Conservation (phyloP, 805 yeast species). For the Teunomyces kruisii region DNA sequence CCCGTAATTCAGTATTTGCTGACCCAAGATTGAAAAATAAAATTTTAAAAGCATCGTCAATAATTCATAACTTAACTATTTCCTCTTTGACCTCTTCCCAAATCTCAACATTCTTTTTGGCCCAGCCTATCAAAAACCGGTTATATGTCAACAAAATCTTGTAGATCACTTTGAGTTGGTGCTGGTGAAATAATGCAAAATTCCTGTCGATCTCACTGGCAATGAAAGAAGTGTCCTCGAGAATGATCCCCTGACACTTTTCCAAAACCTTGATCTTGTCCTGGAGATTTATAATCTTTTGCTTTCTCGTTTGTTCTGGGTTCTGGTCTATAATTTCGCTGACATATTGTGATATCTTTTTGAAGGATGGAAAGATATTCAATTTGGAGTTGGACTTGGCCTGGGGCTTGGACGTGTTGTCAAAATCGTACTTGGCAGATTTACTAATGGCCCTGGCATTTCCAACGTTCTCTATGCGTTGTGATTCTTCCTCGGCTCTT, state of each 20-base stretch:
- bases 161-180: conserved; percentile 52
- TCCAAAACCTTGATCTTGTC: conserved; percentile 54
- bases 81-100: conserved; percentile 64
- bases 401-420: conserved; percentile 4
- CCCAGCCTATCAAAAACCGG: conserved; percentile 62
- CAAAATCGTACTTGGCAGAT: conserved; percentile 21
- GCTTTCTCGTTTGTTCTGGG: conserved; percentile 63
- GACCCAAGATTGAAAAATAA: neutral
- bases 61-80: conserved; percentile 23
- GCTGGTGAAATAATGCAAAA: conserved; percentile 48
- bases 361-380: conserved; percentile 49
- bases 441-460: conserved; percentile 21
- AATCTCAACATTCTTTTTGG: conserved; percentile 60
- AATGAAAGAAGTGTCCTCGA: conserved; percentile 40
- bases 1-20: conserved; percentile 40
- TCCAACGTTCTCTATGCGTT: conserved; percentile 23
- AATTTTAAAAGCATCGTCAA: no score
- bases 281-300: conserved; percentile 47
- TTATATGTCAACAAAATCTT: conserved; percentile 54
- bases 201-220: conserved; percentile 47
- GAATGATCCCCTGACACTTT: conserved; percentile 46
- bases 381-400: conserved; percentile 31
- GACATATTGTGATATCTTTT: conserved; percentile 51
- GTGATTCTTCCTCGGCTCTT: conserved; percentile 29
- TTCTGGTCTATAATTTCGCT: conserved; percentile 63